Percentiles rank a stretch among this genome's conserved stretches.
phyloP scores from a whole-genome alignment of 805 yeast genomes.

The Wickerhamiella slavikovae region DNA sequence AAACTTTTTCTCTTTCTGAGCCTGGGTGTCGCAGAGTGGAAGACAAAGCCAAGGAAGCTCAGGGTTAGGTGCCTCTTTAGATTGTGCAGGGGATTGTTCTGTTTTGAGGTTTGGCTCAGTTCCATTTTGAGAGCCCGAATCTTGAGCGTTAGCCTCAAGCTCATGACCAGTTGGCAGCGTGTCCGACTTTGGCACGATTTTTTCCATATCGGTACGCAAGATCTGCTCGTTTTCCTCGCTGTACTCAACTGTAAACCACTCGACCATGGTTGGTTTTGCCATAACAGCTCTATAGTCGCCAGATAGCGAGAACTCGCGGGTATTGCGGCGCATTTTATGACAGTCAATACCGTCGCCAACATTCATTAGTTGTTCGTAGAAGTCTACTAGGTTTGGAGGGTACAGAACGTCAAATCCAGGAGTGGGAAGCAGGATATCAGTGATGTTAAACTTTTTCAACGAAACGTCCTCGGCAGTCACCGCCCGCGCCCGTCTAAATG shows the following conservation, averaged over 20 bases:
- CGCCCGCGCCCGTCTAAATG: conserved; percentile 45
- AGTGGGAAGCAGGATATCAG: conserved; percentile 81
- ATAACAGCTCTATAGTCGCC: conserved; percentile 73
- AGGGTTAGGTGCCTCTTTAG: neutral
- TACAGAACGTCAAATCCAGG: conserved; percentile 89
- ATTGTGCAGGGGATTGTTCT: neutral
- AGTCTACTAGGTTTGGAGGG: conserved; percentile 47
- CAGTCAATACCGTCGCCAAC: conserved; percentile 67
- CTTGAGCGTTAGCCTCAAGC: conserved; percentile 4
- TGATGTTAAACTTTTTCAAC: conserved; percentile 37
- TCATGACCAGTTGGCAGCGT: conserved; percentile 2
- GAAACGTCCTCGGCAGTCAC: conserved; percentile 57
- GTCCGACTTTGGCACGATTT: conserved; percentile 18
- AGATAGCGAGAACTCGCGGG: conserved; percentile 73
- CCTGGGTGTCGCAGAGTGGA: too few species aligned
- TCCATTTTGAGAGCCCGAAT: neutral
- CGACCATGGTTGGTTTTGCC: conserved; percentile 41
- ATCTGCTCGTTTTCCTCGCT: conserved; percentile 44
- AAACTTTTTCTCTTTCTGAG: conserved; percentile 12
- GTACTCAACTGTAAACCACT: conserved; percentile 44
- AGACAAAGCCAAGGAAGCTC: too few species aligned
- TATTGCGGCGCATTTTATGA: conserved; percentile 59
- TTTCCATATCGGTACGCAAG: conserved; percentile 58
- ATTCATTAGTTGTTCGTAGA: conserved; percentile 50
- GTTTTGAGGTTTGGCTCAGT: neutral